Conservation (phyloP, 208 protist genomes). For the Acanthamoeba triangularis region DNA sequence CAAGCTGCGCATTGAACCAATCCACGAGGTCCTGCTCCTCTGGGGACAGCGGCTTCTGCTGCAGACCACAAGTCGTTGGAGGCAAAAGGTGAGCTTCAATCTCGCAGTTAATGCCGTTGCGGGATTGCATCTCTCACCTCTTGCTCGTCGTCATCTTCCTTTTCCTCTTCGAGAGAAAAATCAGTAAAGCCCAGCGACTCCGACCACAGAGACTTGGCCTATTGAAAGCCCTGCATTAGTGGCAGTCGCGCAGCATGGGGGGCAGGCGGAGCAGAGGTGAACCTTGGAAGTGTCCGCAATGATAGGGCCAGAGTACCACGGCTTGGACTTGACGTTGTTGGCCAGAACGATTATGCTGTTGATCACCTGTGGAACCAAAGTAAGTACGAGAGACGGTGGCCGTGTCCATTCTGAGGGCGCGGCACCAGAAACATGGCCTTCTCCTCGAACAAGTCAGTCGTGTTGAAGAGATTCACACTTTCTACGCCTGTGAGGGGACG, state of each 20-base stretch:
- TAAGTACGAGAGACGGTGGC: not conserved
- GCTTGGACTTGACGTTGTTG: conserved; percentile 44
- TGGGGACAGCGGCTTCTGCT: not conserved
- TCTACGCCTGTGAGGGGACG: not conserved
- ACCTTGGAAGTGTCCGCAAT: not conserved
- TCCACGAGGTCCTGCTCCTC: conserved; percentile 31
- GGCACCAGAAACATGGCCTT: conserved; percentile 27
- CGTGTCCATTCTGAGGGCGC: not conserved
- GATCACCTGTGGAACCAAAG: not conserved
- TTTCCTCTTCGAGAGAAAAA: not conserved
- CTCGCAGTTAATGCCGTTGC: no score
- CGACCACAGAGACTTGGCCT: conserved; percentile 28
- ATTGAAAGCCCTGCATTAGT: not conserved
- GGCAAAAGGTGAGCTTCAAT: no score
- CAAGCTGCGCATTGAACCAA: conserved; percentile 30
- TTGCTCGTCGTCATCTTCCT: conserved; percentile 11
- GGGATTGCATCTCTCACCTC: no score
- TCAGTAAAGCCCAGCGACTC: conserved; percentile 34
- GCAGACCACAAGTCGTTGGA: not conserved
- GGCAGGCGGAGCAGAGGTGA: not conserved
- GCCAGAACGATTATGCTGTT: conserved; percentile 44
- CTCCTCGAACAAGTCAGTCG: conserved; percentile 21
- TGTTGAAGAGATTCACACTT: conserved; percentile 62
- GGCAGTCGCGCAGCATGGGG: not conserved
- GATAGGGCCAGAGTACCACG: not conserved